Evolutionary conservation across 2,329 filamentous ascomycete species (phyloP), one percentile per base, ranked within the genome.

Genomic region (Fusarium nodosum): DNA sequence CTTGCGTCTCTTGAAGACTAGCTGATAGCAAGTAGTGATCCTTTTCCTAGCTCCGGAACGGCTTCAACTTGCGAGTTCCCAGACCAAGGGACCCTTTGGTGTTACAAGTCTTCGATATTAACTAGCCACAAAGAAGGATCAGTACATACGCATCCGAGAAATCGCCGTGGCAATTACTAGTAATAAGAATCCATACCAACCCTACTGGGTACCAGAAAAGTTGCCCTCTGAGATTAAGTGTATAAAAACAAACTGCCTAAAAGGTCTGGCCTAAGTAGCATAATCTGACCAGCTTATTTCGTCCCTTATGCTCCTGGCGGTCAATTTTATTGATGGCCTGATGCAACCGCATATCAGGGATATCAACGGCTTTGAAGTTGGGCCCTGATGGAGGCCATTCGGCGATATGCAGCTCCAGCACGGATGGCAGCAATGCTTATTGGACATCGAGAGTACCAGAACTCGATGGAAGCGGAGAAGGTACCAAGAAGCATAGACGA

Each of bases 381-480:
- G 34, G 42, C 22, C 15, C 28, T 28, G n/a, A 53, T 58, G 50
- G 60, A 56, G 51, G 46, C 18, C n/a, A 58, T 50, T 45, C 58
- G 50, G 60, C 41, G 42, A 48, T 31, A 53, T 33, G 42, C 24
- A 33, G 18, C 39, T 55, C 31, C 59, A 64, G 45, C 51, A 64
- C 45, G 20, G 39, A 50, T 24, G 45, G 28, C 10, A 33, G 2
- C 28, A 44, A 52, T 60, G 62, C 55, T 63, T 52, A 68, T 71
- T 74, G 69, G 69, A 65, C 38, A 36, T 60, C 38, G 48, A 64
- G 42, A 33, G 20, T 3, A 39, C 41, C 22, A 54, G 20, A n/a
- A 60, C 44, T 68, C 50, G 50, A 54, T 47, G 52, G 53, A 68
- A 64, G 71, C 69, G 71, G 72, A 74, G 68, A 61, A 56, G 10